Percentiles rank a stretch among this genome's conserved stretches.
Conservation (phyloP, 2,329 filamentous ascomycete species). For the Neophaeococcomyces mojaviensis region DNA sequence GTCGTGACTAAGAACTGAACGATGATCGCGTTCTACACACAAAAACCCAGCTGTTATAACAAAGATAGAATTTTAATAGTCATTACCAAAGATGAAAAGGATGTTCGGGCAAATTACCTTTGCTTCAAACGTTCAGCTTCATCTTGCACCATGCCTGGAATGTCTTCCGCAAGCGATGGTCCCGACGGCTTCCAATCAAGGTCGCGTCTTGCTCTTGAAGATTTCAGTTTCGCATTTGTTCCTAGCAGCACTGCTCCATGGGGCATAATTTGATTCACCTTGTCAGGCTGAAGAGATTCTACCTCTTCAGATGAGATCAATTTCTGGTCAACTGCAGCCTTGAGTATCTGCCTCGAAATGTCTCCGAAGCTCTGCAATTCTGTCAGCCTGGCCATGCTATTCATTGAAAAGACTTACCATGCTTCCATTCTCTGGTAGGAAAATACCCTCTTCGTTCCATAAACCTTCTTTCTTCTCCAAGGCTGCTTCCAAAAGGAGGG, state of each 20-base stretch:
- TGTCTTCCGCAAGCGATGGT: conserved; percentile 22
- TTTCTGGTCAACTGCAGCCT: conserved; percentile 20
- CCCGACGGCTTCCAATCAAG: conserved; percentile 24
- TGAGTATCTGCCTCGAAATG: conserved; percentile 21
- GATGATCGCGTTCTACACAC: no score
- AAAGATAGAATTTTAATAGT: no score
- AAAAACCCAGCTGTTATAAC: no score
- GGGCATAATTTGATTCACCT: conserved; percentile 22
- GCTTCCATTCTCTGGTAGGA: conserved; percentile 25
- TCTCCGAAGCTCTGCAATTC: conserved; percentile 21
- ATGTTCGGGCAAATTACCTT: no score
- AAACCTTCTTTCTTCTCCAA: conserved; percentile 19
- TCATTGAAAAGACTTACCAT: conserved; percentile 25
- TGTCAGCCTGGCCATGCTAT: no score
- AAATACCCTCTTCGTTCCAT: conserved; percentile 37
- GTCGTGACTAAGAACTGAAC: no score
- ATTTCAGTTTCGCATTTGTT: conserved; percentile 25
- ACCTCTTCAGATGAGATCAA: conserved; percentile 20
- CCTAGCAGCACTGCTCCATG: conserved; percentile 26
- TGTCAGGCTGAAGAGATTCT: conserved; percentile 18
- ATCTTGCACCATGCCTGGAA: conserved; percentile 20
- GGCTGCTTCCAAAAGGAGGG: conserved; percentile 41
- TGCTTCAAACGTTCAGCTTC: conserved; percentile 19
- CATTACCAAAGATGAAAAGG: no score
- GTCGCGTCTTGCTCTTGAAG: conserved; percentile 20